phyloP scores from a whole-genome alignment of 805 yeast genomes.

The Sugiyamaella americana region DNA sequence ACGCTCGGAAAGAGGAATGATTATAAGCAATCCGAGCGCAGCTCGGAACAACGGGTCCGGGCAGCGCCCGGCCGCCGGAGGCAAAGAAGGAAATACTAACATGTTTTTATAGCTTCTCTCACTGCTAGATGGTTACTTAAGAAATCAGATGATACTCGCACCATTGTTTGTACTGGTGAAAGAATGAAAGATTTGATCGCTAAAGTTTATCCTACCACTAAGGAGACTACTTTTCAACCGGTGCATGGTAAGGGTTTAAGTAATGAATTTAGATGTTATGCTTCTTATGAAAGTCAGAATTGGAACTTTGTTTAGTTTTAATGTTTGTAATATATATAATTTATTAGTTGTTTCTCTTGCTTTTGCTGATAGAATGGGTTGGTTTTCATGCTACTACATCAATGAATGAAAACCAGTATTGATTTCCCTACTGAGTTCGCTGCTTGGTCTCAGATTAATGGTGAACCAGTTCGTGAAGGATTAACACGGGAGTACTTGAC shows the following conservation, averaged over 20 bases:
- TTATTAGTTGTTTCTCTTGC: neutral
- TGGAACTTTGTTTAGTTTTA: slow-evolving; percentile 48
- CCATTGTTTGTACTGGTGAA: slow-evolving; percentile 85
- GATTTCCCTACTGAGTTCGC: no score
- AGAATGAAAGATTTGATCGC: slow-evolving; percentile 65
- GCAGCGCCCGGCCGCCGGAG: no score
- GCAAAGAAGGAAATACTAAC: no score
- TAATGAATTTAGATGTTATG: slow-evolving; percentile 83
- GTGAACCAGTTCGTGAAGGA: no score
- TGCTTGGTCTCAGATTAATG: no score
- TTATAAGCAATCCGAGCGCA: no score
- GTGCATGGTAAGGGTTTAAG: slow-evolving; percentile 80
- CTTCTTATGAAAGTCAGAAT: slow-evolving; percentile 59
- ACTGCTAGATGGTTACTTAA: slow-evolving; percentile 57
- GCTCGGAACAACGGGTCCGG: no score
- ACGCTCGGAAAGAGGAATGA: no score
- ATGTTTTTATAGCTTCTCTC: slow-evolving; percentile 35
- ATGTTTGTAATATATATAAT: neutral
- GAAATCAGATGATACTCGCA: slow-evolving; percentile 32
- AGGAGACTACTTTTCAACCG: slow-evolving; percentile 63
- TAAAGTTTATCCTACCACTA: slow-evolving; percentile 56
- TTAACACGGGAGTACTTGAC: no score
- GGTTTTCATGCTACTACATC: no score
- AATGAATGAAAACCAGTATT: no score
- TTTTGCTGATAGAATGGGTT: no score